These are phyloP conservation scores for Euphorbia peplus DNA, from an alignment of 345 rosid genomes.

Conservation along the genomic window DNA sequence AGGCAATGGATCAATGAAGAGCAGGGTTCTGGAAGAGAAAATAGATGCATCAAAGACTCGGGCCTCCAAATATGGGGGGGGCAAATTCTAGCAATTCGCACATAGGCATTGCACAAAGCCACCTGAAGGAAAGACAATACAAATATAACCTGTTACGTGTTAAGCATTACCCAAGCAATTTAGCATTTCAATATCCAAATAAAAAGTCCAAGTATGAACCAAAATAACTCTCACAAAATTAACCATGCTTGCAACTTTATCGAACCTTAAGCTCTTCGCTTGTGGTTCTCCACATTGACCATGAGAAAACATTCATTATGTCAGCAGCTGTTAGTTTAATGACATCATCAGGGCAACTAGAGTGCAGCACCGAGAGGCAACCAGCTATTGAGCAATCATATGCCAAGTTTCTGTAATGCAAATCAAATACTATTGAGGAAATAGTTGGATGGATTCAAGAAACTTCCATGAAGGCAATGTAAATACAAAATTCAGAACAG, in stretches of 20 bases:
- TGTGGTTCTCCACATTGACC: constrained; percentile 62
- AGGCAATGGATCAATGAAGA: constrained; percentile 66
- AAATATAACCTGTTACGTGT: neutral
- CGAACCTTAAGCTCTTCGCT: constrained; percentile 85
- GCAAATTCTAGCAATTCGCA: constrained; percentile 65
- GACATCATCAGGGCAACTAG: constrained; percentile 66
- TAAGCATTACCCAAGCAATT: neutral
- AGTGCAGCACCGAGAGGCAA: constrained; percentile 59
- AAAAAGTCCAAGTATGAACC: neutral
- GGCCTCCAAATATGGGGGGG: constrained; percentile 85
- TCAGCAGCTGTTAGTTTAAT: constrained; percentile 67
- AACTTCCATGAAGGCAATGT: constrained; percentile 1
- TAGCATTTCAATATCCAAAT: neutral
- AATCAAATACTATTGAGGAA: constrained; percentile 11
- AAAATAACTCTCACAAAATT: neutral
- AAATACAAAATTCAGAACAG: neutral
- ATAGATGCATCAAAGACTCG: constrained; percentile 52
- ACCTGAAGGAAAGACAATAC: constrained; percentile 35
- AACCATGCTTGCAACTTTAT: constrained; percentile 12
- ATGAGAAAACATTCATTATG: constrained; percentile 51
- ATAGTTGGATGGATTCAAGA: neutral
- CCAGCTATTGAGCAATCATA: constrained; percentile 81
- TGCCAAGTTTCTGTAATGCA: constrained; percentile 46
- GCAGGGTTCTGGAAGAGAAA: constrained; percentile 68
- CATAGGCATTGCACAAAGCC: constrained; percentile 69